Conservation (phyloP, 2,329 filamentous ascomycete genomes). For the Calonectria henricotiae region DNA sequence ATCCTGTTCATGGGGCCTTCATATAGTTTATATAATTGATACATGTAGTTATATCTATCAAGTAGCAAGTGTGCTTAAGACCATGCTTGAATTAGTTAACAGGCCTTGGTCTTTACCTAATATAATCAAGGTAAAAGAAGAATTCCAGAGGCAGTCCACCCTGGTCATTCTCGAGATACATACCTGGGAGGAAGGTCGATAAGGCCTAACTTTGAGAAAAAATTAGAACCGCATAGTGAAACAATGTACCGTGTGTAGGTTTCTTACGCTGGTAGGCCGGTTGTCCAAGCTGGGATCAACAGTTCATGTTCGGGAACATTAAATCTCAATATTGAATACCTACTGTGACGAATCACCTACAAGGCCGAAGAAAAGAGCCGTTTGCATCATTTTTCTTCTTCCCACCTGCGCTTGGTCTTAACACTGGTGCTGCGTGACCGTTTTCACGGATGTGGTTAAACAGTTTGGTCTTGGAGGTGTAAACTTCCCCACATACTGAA, state of each 20-base stretch:
- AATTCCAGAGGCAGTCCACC: too few species aligned
- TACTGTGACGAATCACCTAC: neutral
- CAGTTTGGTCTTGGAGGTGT: conserved; percentile 78
- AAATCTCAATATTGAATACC: neutral
- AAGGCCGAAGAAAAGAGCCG: conserved; percentile 41
- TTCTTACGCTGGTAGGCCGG: neutral
- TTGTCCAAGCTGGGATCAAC: neutral
- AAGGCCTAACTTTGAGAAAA: too few species aligned
- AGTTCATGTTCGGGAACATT: neutral
- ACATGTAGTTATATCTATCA: neutral
- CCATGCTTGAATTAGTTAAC: neutral
- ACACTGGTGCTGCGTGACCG: conserved; percentile 73
- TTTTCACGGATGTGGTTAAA: conserved; percentile 81
- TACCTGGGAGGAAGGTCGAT: too few species aligned
- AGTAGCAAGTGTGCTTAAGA: neutral
- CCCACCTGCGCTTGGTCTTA: conserved; percentile 43
- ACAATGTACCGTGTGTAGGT: neutral
- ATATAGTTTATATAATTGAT: conserved; percentile 6
- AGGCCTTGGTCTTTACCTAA: neutral
- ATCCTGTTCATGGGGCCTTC: neutral
- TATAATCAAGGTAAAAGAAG: too few species aligned
- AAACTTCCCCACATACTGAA: conserved; percentile 63
- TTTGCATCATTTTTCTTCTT: conserved; percentile 60
- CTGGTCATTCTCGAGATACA: neutral
- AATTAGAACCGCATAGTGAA: too few species aligned